Base-by-base conservation (phyloP, 805 yeast genomes). In the Brettanomyces nanus region DNA sequence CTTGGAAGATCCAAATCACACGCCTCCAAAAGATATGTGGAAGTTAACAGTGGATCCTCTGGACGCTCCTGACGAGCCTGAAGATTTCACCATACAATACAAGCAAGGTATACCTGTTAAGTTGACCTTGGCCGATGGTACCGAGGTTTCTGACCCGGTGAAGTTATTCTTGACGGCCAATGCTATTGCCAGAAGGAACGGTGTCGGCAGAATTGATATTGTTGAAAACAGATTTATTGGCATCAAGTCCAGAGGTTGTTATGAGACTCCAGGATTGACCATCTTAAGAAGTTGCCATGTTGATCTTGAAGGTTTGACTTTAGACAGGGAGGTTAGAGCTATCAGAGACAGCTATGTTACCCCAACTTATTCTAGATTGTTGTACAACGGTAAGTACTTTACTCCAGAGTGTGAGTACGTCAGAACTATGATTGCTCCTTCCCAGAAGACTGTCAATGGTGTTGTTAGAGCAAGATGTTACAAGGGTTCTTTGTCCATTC, bases 21-120 rank as follows among this genome's bases (percentile, higher is more conserved):
- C 98, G 37, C 98, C 98, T 48, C 98, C 98, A 68, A 90, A 89
- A 72, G 98, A 92, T 65, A 92, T 92, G 98, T 92, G 98, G 98
- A 92, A 92, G 71, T 77, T 92, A 62, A 92, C 96, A 31, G 85
- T 83, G 44, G 98, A 90, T 66, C 97, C 98, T 54, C 60, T 69
- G 29, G 97, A 90, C 58, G 97, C 98, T 40, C 98, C 98, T 56
- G 79, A 85, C 45, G 68, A 69, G 36, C 97, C 97, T 54, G 97
- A 92, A 72, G 82, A 81, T 61, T 79, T 92, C 64, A 66, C 83
- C 18, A 78, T 92, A 45, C 77, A 71, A 42, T 92, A 87, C 60
- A 77, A 75, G 53, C 74, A 84, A 66, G 98, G 98, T 64, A 62
- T 83, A 46, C 98, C 98, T 37, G 73, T 70, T 42, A 89, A 87